A percentile compares a stretch with the other conserved stretches of the same genome.
Conservation (phyloP, 23 red algal species). For the Cyanidium caldarium region DNA sequence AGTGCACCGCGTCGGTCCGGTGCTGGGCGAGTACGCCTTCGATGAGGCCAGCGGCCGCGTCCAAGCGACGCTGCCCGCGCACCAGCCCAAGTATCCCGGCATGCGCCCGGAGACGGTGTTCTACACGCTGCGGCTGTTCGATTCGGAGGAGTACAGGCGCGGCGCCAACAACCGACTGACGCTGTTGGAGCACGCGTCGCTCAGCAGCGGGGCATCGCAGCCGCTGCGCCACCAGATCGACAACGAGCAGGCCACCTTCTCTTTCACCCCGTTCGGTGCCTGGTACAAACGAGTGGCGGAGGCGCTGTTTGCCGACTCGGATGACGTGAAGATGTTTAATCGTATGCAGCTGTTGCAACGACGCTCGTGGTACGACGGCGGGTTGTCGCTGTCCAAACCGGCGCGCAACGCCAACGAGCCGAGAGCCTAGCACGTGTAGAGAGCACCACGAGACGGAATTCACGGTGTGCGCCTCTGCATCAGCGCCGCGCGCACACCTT, state of each 20-base stretch:
- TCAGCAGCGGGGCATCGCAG: background rate
- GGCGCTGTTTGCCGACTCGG: background rate
- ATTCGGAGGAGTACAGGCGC: background rate
- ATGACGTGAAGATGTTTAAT: conserved; percentile 5
- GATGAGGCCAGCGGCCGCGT: background rate
- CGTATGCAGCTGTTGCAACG: background rate
- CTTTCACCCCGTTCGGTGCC: background rate
- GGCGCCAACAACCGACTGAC: background rate
- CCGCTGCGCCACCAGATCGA: background rate
- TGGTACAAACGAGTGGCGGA: background rate
- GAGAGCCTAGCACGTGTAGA: too few relatives aligned
- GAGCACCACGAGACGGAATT: too few relatives aligned
- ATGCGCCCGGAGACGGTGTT: background rate
- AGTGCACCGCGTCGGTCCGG: background rate
- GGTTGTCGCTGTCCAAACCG: too few relatives aligned
- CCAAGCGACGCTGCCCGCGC: background rate
- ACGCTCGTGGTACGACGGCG: too few relatives aligned
- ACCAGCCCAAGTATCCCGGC: background rate
- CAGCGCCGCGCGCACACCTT: too few relatives aligned
- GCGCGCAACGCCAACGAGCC: too few relatives aligned
- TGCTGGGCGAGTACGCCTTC: background rate
- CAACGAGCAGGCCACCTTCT: background rate
- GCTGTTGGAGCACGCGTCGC: background rate
- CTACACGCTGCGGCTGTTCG: background rate
- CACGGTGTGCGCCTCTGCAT: too few relatives aligned